Evolutionary conservation across 2,329 filamentous ascomycete genomes (phyloP).

Genomic region (Helotiales sp.): DNA sequence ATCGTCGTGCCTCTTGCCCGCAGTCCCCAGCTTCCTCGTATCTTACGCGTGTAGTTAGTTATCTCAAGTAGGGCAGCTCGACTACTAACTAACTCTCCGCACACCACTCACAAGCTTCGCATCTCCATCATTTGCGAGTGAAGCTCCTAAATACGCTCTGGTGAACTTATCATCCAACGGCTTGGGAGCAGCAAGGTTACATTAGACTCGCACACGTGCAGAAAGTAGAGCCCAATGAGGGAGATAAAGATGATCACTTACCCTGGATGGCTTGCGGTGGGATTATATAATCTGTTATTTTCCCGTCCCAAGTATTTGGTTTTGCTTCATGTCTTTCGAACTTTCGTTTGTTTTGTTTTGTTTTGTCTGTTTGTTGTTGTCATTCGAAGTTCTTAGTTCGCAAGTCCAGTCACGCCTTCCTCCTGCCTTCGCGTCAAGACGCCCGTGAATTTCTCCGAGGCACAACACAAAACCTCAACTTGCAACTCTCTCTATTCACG

Average conservation of each 20-base stretch:
- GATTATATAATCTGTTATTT: too few species aligned
- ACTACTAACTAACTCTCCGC: not conserved
- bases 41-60: constrained; percentile 3
- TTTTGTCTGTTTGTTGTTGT: not conserved
- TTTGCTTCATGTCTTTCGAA: not conserved
- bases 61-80: not conserved
- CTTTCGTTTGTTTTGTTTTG: not conserved
- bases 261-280: too few species aligned
- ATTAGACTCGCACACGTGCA: not conserved
- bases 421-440: not conserved
- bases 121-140: not conserved
- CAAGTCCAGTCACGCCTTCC: not conserved
- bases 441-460: not conserved
- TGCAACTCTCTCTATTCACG: not conserved
- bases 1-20: not conserved
- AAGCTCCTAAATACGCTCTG: not conserved
- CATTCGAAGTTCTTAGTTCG: not conserved
- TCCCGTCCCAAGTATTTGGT: not conserved
- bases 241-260: too few species aligned
- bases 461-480: not conserved
- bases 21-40: constrained; percentile 1
- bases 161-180: constrained; percentile 4
- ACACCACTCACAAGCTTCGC: not conserved
- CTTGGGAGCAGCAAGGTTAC: not conserved
- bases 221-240: not conserved